Base-by-base conservation (phyloP, 257 asterid species). In the Fraxinus quadrangulata region DNA sequence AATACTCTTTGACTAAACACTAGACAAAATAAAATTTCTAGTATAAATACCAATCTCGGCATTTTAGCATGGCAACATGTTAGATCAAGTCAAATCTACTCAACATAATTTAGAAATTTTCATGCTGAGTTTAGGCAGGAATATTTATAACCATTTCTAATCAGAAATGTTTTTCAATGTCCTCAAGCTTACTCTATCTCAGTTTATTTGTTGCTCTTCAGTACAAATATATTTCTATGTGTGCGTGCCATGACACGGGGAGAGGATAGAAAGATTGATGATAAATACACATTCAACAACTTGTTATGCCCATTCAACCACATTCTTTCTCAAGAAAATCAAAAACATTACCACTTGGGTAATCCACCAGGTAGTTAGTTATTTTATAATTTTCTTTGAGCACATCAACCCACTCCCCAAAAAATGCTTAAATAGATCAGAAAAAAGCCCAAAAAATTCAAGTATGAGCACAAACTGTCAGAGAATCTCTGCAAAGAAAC, bases 401-500 rank as follows among this genome's bases (percentile, higher is more conserved):
- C 30, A 17, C 61, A 12, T 17, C 61, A 51, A 17, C 23, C 23
- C 61, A 4, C 4, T 2, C 3, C 51, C 61, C 17, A 51, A 51
- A 51, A 17, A 51, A 51, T 13, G 61, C 23, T 51, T 51, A 51
- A 51, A 51, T 51, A 51, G 61, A 16, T 51, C 56, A 47, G 23
- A 51, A 51, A 16, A 16, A 5, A 5, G 5, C 23, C 70, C 66
- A 36, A 26, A 59, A 72, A 11, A 56, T 67, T 75, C 34, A 74
- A 75, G 70, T 83, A 78, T 63, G 75, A 39, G 77, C 79, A 72
- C 77, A 8, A 11, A 49, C 73, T 67, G 76, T 74, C 37, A 75
- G 71, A 34, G 42, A 80, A 40, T 75, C 74, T 78, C 66, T n/a
- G 72, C 66, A 37, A 71, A 72, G 65, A 40, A 81, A 73, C 70